phyloP scores from a whole-genome alignment of 1,284 basidiomycete species.

The Exobasidium cylindrosporum region DNA sequence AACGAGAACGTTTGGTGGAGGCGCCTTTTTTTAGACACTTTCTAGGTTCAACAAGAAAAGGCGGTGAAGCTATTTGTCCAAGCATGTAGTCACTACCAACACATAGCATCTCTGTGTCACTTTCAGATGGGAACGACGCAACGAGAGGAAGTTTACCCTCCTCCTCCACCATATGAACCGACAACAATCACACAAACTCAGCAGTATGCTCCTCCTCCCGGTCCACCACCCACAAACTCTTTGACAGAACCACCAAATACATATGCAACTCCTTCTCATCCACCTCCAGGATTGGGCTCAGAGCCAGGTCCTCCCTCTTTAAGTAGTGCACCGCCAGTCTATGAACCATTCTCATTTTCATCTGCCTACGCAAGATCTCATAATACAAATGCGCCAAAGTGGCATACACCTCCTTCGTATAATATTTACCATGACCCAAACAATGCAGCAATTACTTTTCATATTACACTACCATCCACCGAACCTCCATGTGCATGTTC shows the following conservation, averaged over 20 bases:
- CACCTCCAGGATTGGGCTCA: not conserved
- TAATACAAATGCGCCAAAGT: not conserved
- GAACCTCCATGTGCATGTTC: slow-evolving; percentile 8
- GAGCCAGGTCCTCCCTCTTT: not conserved
- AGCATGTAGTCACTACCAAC: no score
- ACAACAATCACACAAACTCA: not conserved
- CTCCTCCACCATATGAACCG: slow-evolving; percentile 9
- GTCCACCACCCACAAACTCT: not conserved
- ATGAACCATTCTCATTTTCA: slow-evolving; percentile 14
- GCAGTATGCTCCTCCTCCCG: slow-evolving; percentile 1
- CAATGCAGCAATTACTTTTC: slow-evolving; percentile 27
- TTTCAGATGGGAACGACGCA: slow-evolving; percentile 5
- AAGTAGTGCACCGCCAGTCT: slow-evolving; percentile 2
- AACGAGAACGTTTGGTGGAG: no score
- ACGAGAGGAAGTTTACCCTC: slow-evolving; percentile 5
- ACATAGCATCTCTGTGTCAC: no score
- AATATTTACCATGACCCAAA: slow-evolving; percentile 11
- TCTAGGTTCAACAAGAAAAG: no score
- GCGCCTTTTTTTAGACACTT: no score
- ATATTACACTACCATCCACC: slow-evolving; percentile 23
- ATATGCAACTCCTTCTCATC: not conserved
- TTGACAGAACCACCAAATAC: not conserved
- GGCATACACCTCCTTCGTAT: slow-evolving; percentile 6
- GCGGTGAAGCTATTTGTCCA: no score
- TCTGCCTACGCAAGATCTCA: not conserved